Evolutionary conservation across 2,329 filamentous ascomycete species (phyloP), one percentile per base, ranked within the genome.

Genomic region (Aspergillus alliaceus): DNA sequence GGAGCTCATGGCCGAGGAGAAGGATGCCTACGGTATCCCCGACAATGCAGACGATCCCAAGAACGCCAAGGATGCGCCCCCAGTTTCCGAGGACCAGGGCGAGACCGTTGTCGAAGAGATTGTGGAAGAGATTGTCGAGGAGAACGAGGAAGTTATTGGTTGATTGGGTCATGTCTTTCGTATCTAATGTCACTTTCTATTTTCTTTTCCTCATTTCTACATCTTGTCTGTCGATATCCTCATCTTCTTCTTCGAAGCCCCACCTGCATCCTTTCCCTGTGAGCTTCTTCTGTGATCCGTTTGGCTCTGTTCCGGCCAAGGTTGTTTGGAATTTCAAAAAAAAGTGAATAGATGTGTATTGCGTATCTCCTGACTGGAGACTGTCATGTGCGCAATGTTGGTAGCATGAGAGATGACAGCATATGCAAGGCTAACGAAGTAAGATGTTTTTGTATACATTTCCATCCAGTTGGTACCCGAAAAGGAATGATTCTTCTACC

Each of bases 41-140:
- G 80, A 82, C 58, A 82, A 91, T 65, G 84, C 84, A 32, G 82
- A 86, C 53, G 86, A 87, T 66, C 72, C 84, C 58, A 79, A 84
- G 72, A 75, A 59, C 68, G 79, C 69, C 63, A 75, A 73, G 62
- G 74, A 80, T 51, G 81, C 80, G 15, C 84, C 84, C 46, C 70
- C 73, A 6, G 80, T 79, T 32, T 84, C 83, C 40, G 85, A 86
- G 65, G 86, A 85, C 59, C 85, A 90, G 76, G 90, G 86, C 62
- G 80, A 90, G 63, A 81, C 85, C 69, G 87, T 96, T 61, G 92
- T 97, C 62, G 95, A 98, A 78, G 90, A 93, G 80, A 89, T 91
- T 66, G 86, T 91, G 64, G 89, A 91, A 78, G 93, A 97, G 79
- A 93, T 89, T 66, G 77, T 90, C 61, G 88, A 85, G 67, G 80